phyloP scores from a whole-genome alignment of 129 eudicot species.

The Flaveria brownii region DNA sequence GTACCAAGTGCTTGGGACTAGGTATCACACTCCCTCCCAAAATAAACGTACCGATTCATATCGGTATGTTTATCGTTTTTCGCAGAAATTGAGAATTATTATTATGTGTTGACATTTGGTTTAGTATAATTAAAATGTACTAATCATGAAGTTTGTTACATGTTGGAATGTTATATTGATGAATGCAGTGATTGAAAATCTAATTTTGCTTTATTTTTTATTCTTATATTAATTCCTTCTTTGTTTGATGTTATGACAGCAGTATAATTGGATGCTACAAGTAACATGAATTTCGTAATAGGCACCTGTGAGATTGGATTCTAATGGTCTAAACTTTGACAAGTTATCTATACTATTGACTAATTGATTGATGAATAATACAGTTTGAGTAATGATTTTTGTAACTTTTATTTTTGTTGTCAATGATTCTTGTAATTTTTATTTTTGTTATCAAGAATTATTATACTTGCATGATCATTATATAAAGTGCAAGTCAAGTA shows the following conservation, averaged over 20 bases:
- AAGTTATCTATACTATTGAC: no score
- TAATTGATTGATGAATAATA: no score
- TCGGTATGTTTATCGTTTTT: slow-evolving; percentile 42
- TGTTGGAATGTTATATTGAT: slow-evolving; percentile 2
- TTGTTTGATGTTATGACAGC: not conserved
- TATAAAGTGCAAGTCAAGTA: no score
- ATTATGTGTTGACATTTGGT: slow-evolving; percentile 34
- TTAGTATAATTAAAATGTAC: slow-evolving; percentile 17
- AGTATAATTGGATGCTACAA: not conserved
- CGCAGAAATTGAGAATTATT: slow-evolving; percentile 30
- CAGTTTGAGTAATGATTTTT: no score
- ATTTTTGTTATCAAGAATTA: no score
- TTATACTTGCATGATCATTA: no score
- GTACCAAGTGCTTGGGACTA: slow-evolving; percentile 51
- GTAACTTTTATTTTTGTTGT: no score
- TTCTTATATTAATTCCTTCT: not conserved
- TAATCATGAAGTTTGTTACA: slow-evolving; percentile 12
- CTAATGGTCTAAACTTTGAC: no score
- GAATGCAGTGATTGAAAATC: not conserved
- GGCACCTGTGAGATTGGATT: no score
- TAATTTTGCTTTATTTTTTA: not conserved
- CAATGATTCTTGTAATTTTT: no score
- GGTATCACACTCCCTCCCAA: not conserved
- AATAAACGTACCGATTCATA: slow-evolving; percentile 38
- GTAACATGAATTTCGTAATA: no score